Percentiles rank a stretch among this genome's conserved stretches.
phyloP scores from a whole-genome alignment of 805 yeast genomes.

The Ogataea glucozyma region DNA sequence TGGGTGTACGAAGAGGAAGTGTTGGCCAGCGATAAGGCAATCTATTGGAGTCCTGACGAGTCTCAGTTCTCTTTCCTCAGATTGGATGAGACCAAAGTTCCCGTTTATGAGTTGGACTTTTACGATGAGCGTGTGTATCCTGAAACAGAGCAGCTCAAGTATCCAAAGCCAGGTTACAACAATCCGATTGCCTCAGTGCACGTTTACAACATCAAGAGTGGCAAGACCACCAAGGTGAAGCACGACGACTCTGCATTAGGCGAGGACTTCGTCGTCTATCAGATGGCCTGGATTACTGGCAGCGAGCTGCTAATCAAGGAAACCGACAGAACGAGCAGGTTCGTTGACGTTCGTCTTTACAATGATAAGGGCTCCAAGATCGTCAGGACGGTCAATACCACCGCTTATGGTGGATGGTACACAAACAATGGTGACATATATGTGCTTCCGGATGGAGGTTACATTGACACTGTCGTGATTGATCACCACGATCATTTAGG shows the following conservation, averaged over 20 bases:
- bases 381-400: conserved; percentile 46
- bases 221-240: conserved; percentile 26
- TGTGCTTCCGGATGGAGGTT: conserved; percentile 52
- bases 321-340: conserved; percentile 62
- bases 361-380: conserved; percentile 39
- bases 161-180: conserved; percentile 71
- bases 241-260: conserved; percentile 37
- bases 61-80: conserved; percentile 53
- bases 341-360: conserved; percentile 50
- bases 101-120: conserved; percentile 50
- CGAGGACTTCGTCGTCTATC: conserved; percentile 58
- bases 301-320: conserved; percentile 55
- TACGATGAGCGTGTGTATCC: conserved; percentile 54
- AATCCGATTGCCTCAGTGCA: conserved; percentile 57
- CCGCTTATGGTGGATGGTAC: conserved; percentile 57
- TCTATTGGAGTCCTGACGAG: conserved; percentile 78
- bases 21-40: conserved; percentile 52
- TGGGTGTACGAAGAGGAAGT: conserved; percentile 90
- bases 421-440: conserved; percentile 39
- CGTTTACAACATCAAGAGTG: conserved; percentile 39
- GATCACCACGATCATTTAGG: conserved; percentile 65
- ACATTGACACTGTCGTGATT: conserved; percentile 59
- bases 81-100: conserved; percentile 62
- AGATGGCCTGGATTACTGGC: conserved; percentile 57
- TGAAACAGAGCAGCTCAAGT: conserved; percentile 45